Percentiles rank a stretch among this genome's conserved stretches.
phyloP scores from a whole-genome alignment of 2,329 filamentous ascomycete species.

The Xylariales sp. region DNA sequence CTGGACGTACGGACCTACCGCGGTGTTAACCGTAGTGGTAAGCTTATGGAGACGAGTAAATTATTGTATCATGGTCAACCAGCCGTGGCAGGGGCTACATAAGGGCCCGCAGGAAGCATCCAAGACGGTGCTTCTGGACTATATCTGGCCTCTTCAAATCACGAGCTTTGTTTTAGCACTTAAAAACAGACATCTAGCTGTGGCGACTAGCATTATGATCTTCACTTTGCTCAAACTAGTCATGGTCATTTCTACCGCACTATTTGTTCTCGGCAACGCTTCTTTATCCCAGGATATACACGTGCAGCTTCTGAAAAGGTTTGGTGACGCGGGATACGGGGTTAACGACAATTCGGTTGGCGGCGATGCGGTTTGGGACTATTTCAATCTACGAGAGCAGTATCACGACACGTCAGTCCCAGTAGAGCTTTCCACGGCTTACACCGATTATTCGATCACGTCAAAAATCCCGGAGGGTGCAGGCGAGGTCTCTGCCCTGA shows the following conservation, averaged over 20 bases:
- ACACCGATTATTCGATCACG: not conserved
- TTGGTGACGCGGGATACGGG: not conserved
- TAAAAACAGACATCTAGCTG: constrained; percentile 10
- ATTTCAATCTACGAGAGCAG: not conserved
- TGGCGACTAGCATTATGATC: constrained; percentile 3
- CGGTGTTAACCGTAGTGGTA: not conserved
- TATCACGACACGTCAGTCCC: not conserved
- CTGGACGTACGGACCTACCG: constrained; percentile 17
- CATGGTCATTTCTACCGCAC: constrained; percentile 12
- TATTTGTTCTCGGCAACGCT: constrained; percentile 5
- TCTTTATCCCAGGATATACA: constrained; percentile 1
- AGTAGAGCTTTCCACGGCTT: not conserved
- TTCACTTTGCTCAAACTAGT: constrained; percentile 5
- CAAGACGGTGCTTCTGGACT: constrained; percentile 13
- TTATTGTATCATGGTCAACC: constrained; percentile 8
- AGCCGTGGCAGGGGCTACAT: constrained; percentile 6
- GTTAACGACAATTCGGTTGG: not conserved
- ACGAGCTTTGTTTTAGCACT: not conserved
- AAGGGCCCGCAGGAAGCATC: constrained; percentile 8
- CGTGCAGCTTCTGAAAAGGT: not conserved
- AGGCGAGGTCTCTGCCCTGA: not conserved
- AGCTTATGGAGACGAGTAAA: constrained; percentile 18
- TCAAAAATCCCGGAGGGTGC: not conserved
- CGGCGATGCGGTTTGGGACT: constrained; percentile 7
- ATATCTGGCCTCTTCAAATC: constrained; percentile 16